A percentile compares a stretch with the other conserved stretches of the same genome.
Conservation (phyloP, 2,329 filamentous ascomycete genomes). For the Talaromyces marneffei region DNA sequence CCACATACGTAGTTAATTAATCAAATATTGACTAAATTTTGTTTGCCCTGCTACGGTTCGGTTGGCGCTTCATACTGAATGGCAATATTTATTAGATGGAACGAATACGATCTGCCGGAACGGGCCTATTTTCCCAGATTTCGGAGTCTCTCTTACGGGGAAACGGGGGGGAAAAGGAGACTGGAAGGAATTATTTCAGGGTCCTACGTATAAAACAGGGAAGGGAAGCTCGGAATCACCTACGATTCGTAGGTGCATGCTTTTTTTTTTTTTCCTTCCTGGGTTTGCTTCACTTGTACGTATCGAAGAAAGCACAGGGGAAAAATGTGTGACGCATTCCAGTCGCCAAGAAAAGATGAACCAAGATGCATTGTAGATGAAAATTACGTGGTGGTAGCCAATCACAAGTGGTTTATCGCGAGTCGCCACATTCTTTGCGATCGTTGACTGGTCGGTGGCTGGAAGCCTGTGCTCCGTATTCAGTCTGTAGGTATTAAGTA, state of each 20-base stretch:
- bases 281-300: background rate
- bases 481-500: background rate
- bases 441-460: background rate
- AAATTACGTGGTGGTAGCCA: background rate
- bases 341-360: background rate
- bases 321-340: conserved; percentile 3
- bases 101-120: background rate
- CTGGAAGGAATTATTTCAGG: background rate
- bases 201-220: background rate
- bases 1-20: background rate
- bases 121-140: background rate
- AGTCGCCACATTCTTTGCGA: background rate
- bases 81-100: too few relatives aligned
- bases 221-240: background rate
- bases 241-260: background rate
- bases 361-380: background rate
- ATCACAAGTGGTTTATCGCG: background rate
- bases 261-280: background rate
- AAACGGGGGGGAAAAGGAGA: background rate
- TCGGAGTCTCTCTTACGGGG: background rate
- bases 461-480: background rate
- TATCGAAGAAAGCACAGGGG: background rate
- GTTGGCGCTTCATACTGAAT: background rate
- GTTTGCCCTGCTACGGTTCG: background rate
- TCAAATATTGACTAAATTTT: background rate